Percentiles rank a stretch among this genome's conserved stretches.
phyloP scores from a whole-genome alignment of 805 yeast species.

The Starmerella ratchasimensis region DNA sequence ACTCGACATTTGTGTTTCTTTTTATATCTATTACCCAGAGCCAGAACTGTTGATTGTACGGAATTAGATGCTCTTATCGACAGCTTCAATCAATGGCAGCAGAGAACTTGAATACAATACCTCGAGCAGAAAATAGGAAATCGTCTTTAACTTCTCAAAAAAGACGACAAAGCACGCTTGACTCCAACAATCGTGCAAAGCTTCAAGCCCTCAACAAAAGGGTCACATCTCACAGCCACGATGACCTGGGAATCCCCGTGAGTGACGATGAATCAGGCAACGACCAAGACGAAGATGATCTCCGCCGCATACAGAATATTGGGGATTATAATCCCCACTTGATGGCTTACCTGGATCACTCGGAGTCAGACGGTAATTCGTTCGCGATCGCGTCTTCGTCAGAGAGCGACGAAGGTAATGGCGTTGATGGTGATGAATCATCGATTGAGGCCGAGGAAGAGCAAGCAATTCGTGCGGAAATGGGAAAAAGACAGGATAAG shows the following conservation, averaged over 20 bases:
- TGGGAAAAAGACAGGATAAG: constrained; percentile 1
- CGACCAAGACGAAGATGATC: constrained; percentile 8
- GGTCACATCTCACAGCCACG: constrained; percentile 34
- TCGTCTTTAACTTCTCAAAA: not conserved
- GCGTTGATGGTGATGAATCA: constrained; percentile 32
- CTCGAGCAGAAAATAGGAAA: not conserved
- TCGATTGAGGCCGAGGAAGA: constrained; percentile 29
- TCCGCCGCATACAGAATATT: constrained; percentile 1
- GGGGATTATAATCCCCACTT: constrained; percentile 10
- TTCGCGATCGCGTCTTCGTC: constrained; percentile 14
- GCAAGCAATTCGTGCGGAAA: constrained; percentile 27
- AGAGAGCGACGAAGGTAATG: constrained; percentile 24
- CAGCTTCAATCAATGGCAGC: constrained; percentile 2
- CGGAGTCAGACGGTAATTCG: constrained; percentile 11
- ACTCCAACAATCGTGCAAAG: not conserved
- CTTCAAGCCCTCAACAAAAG: too few species aligned
- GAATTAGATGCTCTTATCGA: constrained; percentile 1
- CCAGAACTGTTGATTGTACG: not conserved
- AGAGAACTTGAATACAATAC: not conserved
- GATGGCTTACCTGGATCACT: constrained; percentile 5
- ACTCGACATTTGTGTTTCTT: too few species aligned
- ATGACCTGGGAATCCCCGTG: constrained; percentile 26
- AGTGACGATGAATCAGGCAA: constrained; percentile 57
- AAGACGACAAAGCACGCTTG: not conserved
- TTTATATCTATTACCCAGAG: not conserved